These are phyloP conservation scores for Spongispora temasekensis DNA, from an alignment of 1,284 basidiomycete species.

Conservation along the genomic window DNA sequence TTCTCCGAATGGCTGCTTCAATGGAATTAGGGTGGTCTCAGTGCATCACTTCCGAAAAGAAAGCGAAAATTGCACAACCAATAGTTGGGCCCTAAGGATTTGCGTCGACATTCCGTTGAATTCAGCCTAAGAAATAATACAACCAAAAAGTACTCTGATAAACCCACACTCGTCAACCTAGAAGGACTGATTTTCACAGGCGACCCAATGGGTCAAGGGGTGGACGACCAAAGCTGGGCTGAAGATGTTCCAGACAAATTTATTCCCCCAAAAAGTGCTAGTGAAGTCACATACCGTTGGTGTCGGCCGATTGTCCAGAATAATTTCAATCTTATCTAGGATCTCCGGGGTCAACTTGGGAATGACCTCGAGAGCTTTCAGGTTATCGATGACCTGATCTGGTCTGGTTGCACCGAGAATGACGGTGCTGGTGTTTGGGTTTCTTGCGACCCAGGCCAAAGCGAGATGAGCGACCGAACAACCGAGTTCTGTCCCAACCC, in stretches of 20 bases:
- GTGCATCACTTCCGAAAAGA: too few relatives aligned
- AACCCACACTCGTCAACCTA: too few relatives aligned
- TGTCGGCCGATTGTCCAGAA: slow-evolving; percentile 44
- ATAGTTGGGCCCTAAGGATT: too few relatives aligned
- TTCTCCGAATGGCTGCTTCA: too few relatives aligned
- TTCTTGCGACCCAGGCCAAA: slow-evolving; percentile 74
- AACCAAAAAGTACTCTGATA: too few relatives aligned
- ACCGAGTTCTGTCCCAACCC: slow-evolving; percentile 47
- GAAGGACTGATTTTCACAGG: too few relatives aligned
- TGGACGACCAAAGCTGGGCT: slow-evolving; percentile 33
- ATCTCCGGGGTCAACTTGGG: slow-evolving; percentile 57
- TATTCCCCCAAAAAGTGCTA: neutral
- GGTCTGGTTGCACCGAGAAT: slow-evolving; percentile 63
- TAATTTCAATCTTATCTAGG: slow-evolving; percentile 53
- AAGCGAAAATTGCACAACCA: too few relatives aligned
- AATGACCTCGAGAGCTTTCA: slow-evolving; percentile 61
- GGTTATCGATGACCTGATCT: slow-evolving; percentile 56
- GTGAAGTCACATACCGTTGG: slow-evolving; percentile 25
- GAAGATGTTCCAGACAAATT: neutral
- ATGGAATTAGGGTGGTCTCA: too few relatives aligned
- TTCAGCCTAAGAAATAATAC: too few relatives aligned
- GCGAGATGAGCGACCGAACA: slow-evolving; percentile 64
- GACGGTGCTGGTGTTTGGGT: slow-evolving; percentile 63
- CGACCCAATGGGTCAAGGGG: slow-evolving; percentile 30
- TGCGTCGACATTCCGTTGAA: too few relatives aligned